Conservation (phyloP, 352 stramenopile genomes). For the Globisporangium viniferum region DNA sequence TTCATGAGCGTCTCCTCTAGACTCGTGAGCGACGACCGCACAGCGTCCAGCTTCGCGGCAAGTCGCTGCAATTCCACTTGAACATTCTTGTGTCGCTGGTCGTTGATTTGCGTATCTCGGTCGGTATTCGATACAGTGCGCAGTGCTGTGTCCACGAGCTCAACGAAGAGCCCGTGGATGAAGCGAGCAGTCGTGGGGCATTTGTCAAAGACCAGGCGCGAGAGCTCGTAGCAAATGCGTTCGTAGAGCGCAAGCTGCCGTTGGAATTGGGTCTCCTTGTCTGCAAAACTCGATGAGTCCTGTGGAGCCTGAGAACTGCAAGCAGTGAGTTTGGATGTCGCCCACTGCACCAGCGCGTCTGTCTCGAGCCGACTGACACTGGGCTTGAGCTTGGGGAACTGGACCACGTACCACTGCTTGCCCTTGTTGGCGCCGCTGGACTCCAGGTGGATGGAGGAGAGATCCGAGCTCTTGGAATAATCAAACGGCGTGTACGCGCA, state of each 20-base stretch:
- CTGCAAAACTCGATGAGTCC: not conserved
- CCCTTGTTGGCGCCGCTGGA: conserved; percentile 12
- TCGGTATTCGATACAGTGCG: conserved; percentile 29
- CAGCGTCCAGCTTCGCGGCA: conserved; percentile 17
- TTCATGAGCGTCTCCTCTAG: conserved; percentile 36
- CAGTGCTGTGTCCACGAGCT: conserved; percentile 28
- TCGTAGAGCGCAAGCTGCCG: conserved; percentile 28
- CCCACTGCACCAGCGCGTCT: conserved; percentile 34
- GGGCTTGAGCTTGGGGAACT: conserved; percentile 38
- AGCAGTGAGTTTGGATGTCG: conserved; percentile 12
- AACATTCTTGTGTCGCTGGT: conserved; percentile 42
- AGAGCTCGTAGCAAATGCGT: conserved; percentile 40
- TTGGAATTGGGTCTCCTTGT: conserved; percentile 17
- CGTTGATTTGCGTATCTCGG: conserved; percentile 32
- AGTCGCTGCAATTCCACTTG: conserved; percentile 35
- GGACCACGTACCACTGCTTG: conserved; percentile 34
- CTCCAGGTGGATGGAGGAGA: conserved; percentile 23
- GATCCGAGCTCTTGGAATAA: conserved; percentile 12
- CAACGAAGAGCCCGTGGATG: conserved; percentile 42
- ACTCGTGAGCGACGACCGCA: conserved; percentile 21
- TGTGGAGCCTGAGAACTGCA: not conserved
- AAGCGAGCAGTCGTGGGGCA: conserved; percentile 54
- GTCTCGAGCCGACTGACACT: conserved; percentile 27
- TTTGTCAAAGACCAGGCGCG: conserved; percentile 50
- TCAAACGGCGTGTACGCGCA: conserved; percentile 39